Evolutionary conservation across 345 rosid genomes (phyloP), one percentile per base, ranked within the genome.

Genomic region (Clausena lansium): DNA sequence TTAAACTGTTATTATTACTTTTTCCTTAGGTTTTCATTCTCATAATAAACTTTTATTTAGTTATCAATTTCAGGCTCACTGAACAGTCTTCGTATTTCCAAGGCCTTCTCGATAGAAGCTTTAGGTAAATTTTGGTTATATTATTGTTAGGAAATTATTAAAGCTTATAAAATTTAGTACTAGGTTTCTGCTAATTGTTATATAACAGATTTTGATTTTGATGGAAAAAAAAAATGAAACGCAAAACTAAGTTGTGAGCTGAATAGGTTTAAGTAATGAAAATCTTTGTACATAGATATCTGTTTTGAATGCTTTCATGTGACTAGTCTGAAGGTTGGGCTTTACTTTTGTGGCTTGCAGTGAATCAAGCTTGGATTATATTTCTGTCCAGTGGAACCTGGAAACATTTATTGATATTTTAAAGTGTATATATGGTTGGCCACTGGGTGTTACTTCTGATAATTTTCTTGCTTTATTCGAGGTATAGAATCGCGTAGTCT

Each of bases 31-130:
- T 63, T 62, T 55, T 11, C 14, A 36, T 19, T 70, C 35, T 9
- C 24, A 14, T 36, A 25, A 38, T 69, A 17, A 25, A 27, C 32
- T 54, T 25, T 41, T 1, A 10, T 39, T 7, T 4, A 6, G n/a
- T 7, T 10, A 22, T 8, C 74, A 7, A 54, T 25, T 36, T 54
- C 81, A 92, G 94, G 80, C 91, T 93, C 66, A 66, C 82, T 45
- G 82, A 87, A 69, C 83, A 82, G 52, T 93, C 94, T 28, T 85
- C 94, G 0, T 93, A 88, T 79, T 91, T 93, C 77, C 87, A 73
- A 61, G 91, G 87, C 58, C 89, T 93, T 57, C 86, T 93, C 41
- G 38, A 87, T 25, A 92, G 95, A 78, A 86, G 89, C 85, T 93
- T 93, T 79, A 85, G 94, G 97, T 89, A 59, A 80, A 59, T 30